Percentiles rank a stretch among this genome's conserved stretches.
Conservation (phyloP, 176 grass and related monocot species). For the Coix lacrymajobi region DNA sequence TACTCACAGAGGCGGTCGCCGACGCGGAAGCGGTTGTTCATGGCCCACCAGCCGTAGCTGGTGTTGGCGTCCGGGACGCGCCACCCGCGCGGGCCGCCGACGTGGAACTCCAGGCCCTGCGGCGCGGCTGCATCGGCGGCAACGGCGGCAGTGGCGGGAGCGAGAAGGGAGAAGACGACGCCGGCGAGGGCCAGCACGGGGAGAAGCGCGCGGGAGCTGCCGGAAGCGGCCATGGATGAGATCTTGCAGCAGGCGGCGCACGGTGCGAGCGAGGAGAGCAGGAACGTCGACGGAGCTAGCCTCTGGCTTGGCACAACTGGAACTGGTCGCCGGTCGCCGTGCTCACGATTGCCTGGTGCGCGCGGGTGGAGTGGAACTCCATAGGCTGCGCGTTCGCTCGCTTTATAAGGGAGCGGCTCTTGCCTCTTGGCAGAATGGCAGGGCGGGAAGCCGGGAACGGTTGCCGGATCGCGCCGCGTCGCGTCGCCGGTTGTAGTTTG, state of each 20-base stretch:
- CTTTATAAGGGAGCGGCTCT: background rate
- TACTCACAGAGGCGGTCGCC: conserved; percentile 57
- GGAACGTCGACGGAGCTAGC: background rate
- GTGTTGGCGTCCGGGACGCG: conserved; percentile 41
- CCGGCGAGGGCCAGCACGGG: background rate
- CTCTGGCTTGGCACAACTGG: background rate
- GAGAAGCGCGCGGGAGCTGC: background rate
- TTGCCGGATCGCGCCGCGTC: background rate
- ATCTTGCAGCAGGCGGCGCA: background rate
- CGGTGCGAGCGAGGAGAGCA: background rate
- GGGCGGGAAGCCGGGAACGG: background rate
- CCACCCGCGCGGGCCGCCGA: conserved; percentile 66
- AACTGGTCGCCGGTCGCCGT: background rate
- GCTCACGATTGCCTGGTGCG: background rate
- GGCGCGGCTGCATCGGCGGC: background rate
- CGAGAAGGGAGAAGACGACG: background rate
- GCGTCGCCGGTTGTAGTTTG: background rate
- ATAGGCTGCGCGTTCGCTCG: background rate
- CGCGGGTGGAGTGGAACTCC: background rate
- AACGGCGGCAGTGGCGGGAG: background rate
- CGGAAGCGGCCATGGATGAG: conserved; percentile 12
- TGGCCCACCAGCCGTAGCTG: conserved; percentile 68
- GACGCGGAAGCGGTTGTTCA: conserved; percentile 65
- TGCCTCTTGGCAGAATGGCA: background rate
- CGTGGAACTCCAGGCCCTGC: conserved; percentile 41